A percentile compares a stretch with the other conserved stretches of the same genome.
These are phyloP conservation scores for Lactuca sativa DNA, from an alignment of 129 eudicot genomes.

Conservation along the genomic window DNA sequence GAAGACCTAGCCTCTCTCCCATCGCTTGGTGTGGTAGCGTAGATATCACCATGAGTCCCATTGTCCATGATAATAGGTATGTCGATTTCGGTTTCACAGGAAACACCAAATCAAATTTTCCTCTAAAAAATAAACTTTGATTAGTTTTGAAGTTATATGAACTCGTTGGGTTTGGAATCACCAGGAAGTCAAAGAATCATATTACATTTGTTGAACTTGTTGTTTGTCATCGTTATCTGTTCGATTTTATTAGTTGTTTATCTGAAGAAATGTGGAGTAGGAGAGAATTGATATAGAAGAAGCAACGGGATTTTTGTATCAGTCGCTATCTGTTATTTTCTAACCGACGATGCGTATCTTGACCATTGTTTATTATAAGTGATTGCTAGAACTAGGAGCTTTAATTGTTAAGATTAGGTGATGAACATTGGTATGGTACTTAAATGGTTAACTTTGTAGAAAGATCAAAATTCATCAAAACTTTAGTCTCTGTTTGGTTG, in stretches of 20 bases:
- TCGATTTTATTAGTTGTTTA: conserved; percentile 25
- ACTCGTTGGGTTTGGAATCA: too few relatives aligned
- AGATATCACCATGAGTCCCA: too few relatives aligned
- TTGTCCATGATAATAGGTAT: too few relatives aligned
- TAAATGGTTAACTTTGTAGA: conserved; percentile 43
- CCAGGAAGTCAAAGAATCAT: conserved; percentile 35
- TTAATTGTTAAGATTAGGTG: conserved; percentile 29
- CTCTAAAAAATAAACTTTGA: too few relatives aligned
- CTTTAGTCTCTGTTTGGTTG: too few relatives aligned
- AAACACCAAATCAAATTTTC: too few relatives aligned
- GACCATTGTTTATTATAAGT: conserved; percentile 29
- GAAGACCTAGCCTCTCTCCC: too few relatives aligned
- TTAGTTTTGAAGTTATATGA: too few relatives aligned
- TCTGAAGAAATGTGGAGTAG: conserved; percentile 9
- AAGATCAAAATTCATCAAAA: conserved; percentile 37
- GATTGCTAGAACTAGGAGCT: conserved; percentile 15
- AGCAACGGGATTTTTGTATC: conserved; percentile 28
- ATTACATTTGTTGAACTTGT: conserved; percentile 41
- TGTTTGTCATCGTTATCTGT: conserved; percentile 34
- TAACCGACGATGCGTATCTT: conserved; percentile 31
- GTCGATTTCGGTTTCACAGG: too few relatives aligned
- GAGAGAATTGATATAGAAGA: conserved; percentile 21
- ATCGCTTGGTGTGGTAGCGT: too few relatives aligned
- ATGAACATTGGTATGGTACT: conserved; percentile 31
- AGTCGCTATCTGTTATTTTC: conserved; percentile 41